Conservation (phyloP, 2,329 filamentous ascomycete genomes). For the Teratosphaeria destructans region DNA sequence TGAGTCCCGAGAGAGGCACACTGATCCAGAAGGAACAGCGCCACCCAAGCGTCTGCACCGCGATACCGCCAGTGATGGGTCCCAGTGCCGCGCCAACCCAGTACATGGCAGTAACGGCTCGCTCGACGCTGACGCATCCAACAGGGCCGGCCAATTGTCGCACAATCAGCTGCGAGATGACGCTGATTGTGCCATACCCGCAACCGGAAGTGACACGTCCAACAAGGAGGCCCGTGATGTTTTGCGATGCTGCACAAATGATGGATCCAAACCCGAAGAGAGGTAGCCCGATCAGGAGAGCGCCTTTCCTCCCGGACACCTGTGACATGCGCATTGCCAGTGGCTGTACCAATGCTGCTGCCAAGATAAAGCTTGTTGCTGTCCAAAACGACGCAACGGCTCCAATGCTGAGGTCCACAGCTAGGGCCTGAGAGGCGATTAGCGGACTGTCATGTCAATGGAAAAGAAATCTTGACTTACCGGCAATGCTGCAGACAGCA, state of each 20-base stretch:
- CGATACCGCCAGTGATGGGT: constrained; percentile 14
- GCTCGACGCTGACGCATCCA: constrained; percentile 2
- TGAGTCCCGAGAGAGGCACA: neutral
- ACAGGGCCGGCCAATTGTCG: neutral
- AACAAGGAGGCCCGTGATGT: neutral
- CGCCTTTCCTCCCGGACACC: constrained; percentile 31
- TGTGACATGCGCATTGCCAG: constrained; percentile 30
- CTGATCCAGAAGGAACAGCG: constrained; percentile 7
- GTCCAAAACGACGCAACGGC: constrained; percentile 26
- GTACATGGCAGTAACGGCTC: neutral
- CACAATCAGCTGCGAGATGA: neutral
- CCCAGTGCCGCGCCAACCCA: neutral
- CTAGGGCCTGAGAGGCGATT: constrained; percentile 1
- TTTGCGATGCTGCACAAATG: constrained; percentile 25
- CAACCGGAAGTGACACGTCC: neutral
- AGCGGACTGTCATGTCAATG: neutral
- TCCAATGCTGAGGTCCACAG: constrained; percentile 2
- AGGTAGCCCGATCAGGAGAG: constrained; percentile 26
- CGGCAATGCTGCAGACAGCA: constrained; percentile 5
- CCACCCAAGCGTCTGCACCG: constrained; percentile 1
- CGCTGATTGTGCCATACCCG: neutral
- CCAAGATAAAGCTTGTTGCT: constrained; percentile 30
- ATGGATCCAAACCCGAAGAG: constrained; percentile 30
- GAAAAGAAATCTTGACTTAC: neutral
- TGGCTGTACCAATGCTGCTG: constrained; percentile 30